Evolutionary conservation across 192 early-diverging fungal species (phyloP).

Genomic region (Backusella australiensis): DNA sequence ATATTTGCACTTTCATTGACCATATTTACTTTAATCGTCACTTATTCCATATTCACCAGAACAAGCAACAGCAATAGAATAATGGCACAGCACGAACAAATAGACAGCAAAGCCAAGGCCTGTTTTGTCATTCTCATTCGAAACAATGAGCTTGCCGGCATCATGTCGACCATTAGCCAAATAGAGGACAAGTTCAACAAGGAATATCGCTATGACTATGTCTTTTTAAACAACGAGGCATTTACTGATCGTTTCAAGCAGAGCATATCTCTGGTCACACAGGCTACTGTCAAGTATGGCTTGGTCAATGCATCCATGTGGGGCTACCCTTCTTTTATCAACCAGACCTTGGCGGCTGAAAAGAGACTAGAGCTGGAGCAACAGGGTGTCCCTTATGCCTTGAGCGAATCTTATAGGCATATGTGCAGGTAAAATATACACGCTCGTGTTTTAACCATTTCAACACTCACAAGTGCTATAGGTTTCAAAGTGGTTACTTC

Average conservation of each 20-base stretch:
- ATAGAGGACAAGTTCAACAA: constrained; percentile 79
- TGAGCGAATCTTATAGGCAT: constrained; percentile 65
- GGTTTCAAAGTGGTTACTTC: constrained; percentile 76
- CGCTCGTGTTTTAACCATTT: too few relatives aligned
- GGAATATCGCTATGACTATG: constrained; percentile 80
- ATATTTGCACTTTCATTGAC: neutral
- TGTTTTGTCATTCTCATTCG: constrained; percentile 60
- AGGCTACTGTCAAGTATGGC: constrained; percentile 59
- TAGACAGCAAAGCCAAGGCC: constrained; percentile 9
- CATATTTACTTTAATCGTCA: neutral
- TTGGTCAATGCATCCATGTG: constrained; percentile 57
- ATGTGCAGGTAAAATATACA: constrained; percentile 53
- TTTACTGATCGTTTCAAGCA: constrained; percentile 70
- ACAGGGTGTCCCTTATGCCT: constrained; percentile 56
- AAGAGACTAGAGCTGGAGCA: constrained; percentile 50
- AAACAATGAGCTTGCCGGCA: constrained; percentile 65
- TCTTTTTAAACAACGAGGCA: constrained; percentile 80
- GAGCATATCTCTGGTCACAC: constrained; percentile 48
- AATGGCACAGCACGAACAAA: neutral
- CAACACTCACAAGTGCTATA: neutral
- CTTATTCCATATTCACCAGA: neutral
- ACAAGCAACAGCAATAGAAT: neutral
- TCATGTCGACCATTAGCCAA: constrained; percentile 57
- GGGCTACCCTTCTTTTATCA: constrained; percentile 77
- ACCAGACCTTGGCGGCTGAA: constrained; percentile 54